Conservation (phyloP, 73 alveolate genomes). For the Diophrys sp. region DNA sequence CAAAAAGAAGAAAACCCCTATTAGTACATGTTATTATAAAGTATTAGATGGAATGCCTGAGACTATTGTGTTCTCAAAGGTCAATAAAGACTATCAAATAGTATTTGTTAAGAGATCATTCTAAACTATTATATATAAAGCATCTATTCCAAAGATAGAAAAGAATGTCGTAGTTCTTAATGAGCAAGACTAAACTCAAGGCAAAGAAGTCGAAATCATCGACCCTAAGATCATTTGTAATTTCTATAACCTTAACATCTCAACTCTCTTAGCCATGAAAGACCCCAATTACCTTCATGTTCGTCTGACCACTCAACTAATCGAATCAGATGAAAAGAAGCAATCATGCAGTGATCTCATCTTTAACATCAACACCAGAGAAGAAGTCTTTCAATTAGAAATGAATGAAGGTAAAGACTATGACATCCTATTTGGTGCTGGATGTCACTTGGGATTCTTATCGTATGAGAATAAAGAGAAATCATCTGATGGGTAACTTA, state of each 20-base stretch:
- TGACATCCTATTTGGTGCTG: background rate
- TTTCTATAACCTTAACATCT: background rate
- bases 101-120: background rate
- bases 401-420: background rate
- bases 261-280: background rate
- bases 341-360: background rate
- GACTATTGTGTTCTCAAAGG: background rate
- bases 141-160: too few relatives aligned
- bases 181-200: background rate
- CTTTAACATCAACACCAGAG: background rate
- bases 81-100: background rate
- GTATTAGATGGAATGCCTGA: too few relatives aligned
- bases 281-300: background rate
- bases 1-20: background rate
- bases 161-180: background rate
- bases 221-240: too few relatives aligned
- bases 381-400: background rate
- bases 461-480: background rate
- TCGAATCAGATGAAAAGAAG: background rate
- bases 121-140: background rate
- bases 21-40: background rate
- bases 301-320: background rate
- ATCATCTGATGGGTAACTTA: background rate
- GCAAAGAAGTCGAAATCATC: background rate
- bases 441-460: background rate